Percentiles rank a stretch among this genome's conserved stretches.
phyloP scores from a whole-genome alignment of 805 yeast genomes.

The Torulaspora microellipsoides region DNA sequence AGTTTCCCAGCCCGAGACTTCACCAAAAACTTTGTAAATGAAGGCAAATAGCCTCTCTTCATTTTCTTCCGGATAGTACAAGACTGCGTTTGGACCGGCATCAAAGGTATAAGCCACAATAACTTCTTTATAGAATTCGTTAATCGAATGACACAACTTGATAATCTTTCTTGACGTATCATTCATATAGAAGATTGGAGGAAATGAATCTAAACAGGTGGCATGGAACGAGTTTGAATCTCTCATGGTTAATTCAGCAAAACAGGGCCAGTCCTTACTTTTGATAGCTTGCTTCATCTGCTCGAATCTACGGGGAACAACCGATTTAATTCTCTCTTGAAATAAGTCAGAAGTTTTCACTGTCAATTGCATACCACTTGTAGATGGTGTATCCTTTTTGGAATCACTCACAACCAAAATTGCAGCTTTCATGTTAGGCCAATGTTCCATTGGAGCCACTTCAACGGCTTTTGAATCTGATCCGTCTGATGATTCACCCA shows the following conservation, averaged over 20 bases:
- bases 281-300: constrained; percentile 76
- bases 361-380: constrained; percentile 95
- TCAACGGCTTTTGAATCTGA: constrained; percentile 91
- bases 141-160: constrained; percentile 72
- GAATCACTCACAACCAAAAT: constrained; percentile 88
- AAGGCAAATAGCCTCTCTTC: constrained; percentile 71
- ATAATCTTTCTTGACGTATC: constrained; percentile 84
- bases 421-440: constrained; percentile 93
- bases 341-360: constrained; percentile 86
- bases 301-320: constrained; percentile 81
- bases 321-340: constrained; percentile 66
- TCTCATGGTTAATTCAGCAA: constrained; percentile 89
- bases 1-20: constrained; percentile 67
- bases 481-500: constrained; percentile 79
- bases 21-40: constrained; percentile 53
- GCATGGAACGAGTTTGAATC: constrained; percentile 98
- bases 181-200: constrained; percentile 92
- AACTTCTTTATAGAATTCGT: constrained; percentile 48
- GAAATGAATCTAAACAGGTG: constrained; percentile 90
- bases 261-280: constrained; percentile 67
- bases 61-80: constrained; percentile 76
- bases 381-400: constrained; percentile 91
- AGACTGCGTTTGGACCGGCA: constrained; percentile 98
- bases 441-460: constrained; percentile 75
- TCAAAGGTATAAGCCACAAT: constrained; percentile 97